phyloP scores from a whole-genome alignment of 75 land plant genomes.

The Sequoia sempervirens region DNA sequence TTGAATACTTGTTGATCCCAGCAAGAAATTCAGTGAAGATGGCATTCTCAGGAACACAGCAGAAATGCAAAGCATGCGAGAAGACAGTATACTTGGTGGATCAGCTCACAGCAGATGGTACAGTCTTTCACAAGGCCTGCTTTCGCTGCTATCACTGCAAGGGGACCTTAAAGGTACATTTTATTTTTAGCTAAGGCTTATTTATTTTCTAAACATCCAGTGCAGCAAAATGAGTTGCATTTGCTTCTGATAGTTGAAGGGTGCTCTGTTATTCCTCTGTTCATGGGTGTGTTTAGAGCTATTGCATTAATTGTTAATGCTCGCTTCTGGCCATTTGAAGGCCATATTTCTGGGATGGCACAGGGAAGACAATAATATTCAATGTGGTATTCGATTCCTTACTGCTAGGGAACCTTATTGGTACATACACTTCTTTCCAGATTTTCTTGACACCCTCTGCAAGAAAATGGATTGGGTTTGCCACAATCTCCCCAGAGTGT shows the following conservation, averaged over 20 bases:
- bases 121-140: slow-evolving; percentile 64
- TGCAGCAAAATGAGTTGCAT: background rate
- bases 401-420: slow-evolving; percentile 70
- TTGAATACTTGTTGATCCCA: background rate
- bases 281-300: background rate
- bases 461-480: background rate
- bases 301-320: background rate
- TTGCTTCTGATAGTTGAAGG: background rate
- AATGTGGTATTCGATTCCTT: background rate
- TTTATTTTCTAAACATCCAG: background rate
- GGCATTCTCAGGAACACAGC: slow-evolving; percentile 74
- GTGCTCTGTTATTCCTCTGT: background rate
- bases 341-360: background rate
- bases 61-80: slow-evolving; percentile 80
- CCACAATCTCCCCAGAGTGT: background rate
- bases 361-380: background rate
- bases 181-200: background rate
- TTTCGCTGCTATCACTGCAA: slow-evolving; percentile 82
- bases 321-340: background rate
- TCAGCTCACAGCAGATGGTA: slow-evolving; percentile 68
- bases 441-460: background rate
- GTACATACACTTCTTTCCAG: slow-evolving; percentile 7
- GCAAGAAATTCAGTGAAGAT: slow-evolving; percentile 9
- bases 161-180: slow-evolving; percentile 54
- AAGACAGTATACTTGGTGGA: slow-evolving; percentile 78